Conservation (phyloP, 2,329 filamentous ascomycete species). For the Sphaceloma murrayae region DNA sequence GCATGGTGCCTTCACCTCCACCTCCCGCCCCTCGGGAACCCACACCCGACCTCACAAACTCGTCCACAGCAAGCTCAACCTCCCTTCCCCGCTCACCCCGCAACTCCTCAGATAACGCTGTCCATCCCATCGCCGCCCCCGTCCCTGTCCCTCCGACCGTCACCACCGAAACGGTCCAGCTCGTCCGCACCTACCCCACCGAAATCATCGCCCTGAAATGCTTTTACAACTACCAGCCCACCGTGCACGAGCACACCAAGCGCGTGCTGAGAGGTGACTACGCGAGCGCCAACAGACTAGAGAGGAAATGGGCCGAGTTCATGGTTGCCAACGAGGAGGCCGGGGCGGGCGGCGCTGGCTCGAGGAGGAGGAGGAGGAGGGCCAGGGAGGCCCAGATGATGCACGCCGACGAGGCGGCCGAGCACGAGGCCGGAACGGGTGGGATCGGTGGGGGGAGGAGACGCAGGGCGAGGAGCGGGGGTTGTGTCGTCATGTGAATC, state of each 20-base stretch:
- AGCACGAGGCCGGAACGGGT: conserved; percentile 21
- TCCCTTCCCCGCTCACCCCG: conserved; percentile 18
- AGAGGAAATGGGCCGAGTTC: conserved; percentile 85
- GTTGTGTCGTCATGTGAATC: conserved; percentile 40
- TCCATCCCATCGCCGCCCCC: conserved; percentile 8
- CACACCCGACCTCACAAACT: background rate
- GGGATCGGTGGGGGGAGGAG: conserved; percentile 30
- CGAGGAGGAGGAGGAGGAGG: conserved; percentile 61
- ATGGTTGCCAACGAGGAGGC: conserved; percentile 90
- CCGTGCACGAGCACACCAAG: conserved; percentile 86
- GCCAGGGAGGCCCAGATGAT: conserved; percentile 72
- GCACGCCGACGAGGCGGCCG: conserved; percentile 64
- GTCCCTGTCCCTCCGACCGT: conserved; percentile 11
- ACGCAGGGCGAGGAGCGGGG: conserved; percentile 40
- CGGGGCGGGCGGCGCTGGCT: conserved; percentile 55
- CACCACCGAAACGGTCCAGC: conserved; percentile 13
- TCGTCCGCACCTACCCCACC: conserved; percentile 49
- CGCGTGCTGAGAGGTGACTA: conserved; percentile 71
- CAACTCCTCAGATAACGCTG: conserved; percentile 5
- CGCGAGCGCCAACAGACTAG: conserved; percentile 63
- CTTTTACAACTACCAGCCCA: conserved; percentile 92
- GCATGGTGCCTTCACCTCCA: conserved; percentile 9
- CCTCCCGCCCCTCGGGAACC: too few species aligned
- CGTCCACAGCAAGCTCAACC: conserved; percentile 22
- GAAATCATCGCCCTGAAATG: conserved; percentile 83